Conservation (phyloP, 108 stramenopile genomes). For the Cyclotella cryptica region DNA sequence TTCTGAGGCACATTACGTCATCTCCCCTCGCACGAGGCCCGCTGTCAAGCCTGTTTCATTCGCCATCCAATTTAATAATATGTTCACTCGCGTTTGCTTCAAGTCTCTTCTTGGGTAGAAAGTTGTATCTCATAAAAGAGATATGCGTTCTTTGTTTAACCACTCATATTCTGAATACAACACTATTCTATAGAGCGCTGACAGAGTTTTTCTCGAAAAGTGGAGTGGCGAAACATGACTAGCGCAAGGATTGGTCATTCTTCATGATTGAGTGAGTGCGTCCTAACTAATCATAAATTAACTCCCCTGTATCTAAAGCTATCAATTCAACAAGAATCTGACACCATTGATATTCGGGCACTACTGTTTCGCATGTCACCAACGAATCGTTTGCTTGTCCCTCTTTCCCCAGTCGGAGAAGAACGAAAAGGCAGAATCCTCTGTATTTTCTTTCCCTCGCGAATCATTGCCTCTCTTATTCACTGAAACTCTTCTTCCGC, state of each 20-base stretch:
- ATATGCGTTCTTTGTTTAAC: constrained; percentile 79
- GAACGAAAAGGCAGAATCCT: constrained; percentile 22
- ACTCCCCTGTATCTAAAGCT: too few species aligned
- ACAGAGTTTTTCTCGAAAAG: constrained; percentile 8
- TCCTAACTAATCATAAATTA: too few species aligned
- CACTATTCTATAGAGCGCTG: constrained; percentile 49
- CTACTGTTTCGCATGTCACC: constrained; percentile 9
- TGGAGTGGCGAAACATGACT: background rate
- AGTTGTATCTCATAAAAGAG: constrained; percentile 65
- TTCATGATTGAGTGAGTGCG: too few species aligned
- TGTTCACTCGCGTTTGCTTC: constrained; percentile 57
- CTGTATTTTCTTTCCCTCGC: background rate
- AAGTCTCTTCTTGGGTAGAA: constrained; percentile 69
- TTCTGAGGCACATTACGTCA: constrained; percentile 18
- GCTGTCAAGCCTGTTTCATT: constrained; percentile 26
- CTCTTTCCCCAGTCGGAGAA: constrained; percentile 24
- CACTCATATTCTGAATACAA: constrained; percentile 75
- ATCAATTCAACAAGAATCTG: too few species aligned
- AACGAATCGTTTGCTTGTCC: constrained; percentile 7
- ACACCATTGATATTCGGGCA: too few species aligned
- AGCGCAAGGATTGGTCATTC: background rate
- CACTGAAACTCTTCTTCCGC: background rate
- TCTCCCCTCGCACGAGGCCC: background rate
- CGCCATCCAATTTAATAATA: constrained; percentile 40
- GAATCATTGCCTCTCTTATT: background rate